Conservation (phyloP, 1,139 yeast species). For the Lodderomyces margitis region DNA sequence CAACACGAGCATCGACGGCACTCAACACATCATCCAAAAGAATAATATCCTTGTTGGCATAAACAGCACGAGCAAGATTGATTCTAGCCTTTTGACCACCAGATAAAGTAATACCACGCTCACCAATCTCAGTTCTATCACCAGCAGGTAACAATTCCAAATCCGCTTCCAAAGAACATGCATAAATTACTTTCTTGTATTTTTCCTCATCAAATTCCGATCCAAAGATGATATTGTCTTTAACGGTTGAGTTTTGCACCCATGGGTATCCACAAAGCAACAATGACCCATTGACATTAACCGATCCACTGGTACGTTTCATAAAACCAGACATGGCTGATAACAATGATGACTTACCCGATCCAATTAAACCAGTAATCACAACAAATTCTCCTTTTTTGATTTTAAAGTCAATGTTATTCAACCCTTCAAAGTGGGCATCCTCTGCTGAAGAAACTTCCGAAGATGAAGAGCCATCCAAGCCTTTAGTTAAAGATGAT, state of each 20-base stretch:
- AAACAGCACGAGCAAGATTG: constrained; percentile 46
- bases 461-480: constrained; percentile 1
- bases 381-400: constrained; percentile 59
- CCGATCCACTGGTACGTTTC: constrained; percentile 41
- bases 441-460: constrained; percentile 11
- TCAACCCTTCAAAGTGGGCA: constrained; percentile 15
- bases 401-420: constrained; percentile 20
- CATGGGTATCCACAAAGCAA: constrained; percentile 52
- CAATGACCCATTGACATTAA: constrained; percentile 38
- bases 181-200: constrained; percentile 30
- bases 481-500: not conserved
- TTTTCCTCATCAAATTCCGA: constrained; percentile 22
- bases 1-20: constrained; percentile 53
- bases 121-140: constrained; percentile 48
- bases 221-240: constrained; percentile 40
- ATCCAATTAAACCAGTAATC: constrained; percentile 70
- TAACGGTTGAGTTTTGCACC: constrained; percentile 46
- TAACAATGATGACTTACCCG: constrained; percentile 68
- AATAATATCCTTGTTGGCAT: constrained; percentile 38
- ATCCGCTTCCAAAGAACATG: constrained; percentile 39
- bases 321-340: constrained; percentile 55
- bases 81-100: constrained; percentile 53
- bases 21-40: constrained; percentile 46
- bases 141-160: constrained; percentile 41
- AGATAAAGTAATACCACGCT: constrained; percentile 47